These are phyloP conservation scores for Bipolaris sorokiniana DNA, from an alignment of 2,329 filamentous ascomycete genomes.

Conservation along the genomic window DNA sequence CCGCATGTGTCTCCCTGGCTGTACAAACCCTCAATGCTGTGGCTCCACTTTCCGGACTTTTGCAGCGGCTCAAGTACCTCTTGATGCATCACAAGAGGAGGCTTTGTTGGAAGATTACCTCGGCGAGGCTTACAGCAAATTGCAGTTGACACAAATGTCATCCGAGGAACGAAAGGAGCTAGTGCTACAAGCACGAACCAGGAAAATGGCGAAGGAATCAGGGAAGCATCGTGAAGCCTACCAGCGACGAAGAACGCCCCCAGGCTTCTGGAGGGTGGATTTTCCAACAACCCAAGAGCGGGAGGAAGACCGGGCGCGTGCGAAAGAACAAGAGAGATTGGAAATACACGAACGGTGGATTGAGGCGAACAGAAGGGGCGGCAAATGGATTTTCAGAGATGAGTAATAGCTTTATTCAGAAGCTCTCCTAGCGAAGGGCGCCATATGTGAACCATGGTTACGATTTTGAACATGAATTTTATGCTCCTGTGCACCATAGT, in stretches of 20 bases:
- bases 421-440: neutral
- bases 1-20: slow-evolving; percentile 74
- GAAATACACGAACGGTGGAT: slow-evolving; percentile 75
- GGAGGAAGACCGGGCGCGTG: slow-evolving; percentile 68
- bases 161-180: slow-evolving; percentile 67
- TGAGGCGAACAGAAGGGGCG: slow-evolving; percentile 79
- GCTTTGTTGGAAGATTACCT: slow-evolving; percentile 62
- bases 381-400: slow-evolving; percentile 81
- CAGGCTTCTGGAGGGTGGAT: slow-evolving; percentile 88
- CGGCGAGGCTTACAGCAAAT: slow-evolving; percentile 50
- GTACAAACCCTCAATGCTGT: slow-evolving; percentile 77
- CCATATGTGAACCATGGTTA: neutral
- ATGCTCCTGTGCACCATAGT: neutral
- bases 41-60: slow-evolving; percentile 73
- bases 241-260: slow-evolving; percentile 73
- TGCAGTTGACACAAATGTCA: slow-evolving; percentile 56
- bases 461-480: neutral
- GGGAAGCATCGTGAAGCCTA: slow-evolving; percentile 80
- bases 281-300: slow-evolving; percentile 89
- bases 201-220: slow-evolving; percentile 73
- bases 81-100: slow-evolving; percentile 46
- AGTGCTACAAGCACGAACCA: slow-evolving; percentile 76
- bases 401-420: slow-evolving; percentile 58
- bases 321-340: slow-evolving; percentile 66
- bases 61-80: slow-evolving; percentile 53